Base-by-base conservation (phyloP, 345 rosid genomes). In the Dipteronia sinensis region DNA sequence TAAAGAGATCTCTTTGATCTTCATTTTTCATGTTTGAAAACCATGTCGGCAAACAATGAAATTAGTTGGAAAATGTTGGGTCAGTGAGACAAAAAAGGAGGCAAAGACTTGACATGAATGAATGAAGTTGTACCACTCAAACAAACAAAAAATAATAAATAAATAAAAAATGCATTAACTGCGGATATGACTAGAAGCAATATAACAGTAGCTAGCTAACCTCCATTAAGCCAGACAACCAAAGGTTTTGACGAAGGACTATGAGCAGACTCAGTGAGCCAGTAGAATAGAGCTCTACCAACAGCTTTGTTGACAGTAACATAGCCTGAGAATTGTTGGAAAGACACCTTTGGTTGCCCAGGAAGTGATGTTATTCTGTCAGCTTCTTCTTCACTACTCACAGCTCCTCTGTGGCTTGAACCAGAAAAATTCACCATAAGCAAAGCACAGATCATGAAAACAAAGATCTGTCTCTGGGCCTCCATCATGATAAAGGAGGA, bases 191-290 rank as follows among this genome's bases (percentile, higher is more conserved):
- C 5, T 56, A 15, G 29, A 34, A 15, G 51, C 82, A 82, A 82
- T 83, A 76, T 53, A 83, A 83, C 90, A 82, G 88, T 84, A 69
- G 74, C 63, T 12, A 42, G 9, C 20, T 77, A 46, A 91, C 99
- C 99, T 88, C 99, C 99, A 79, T 96, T 96, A 69, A 96, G 99
- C 98, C 98, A 96, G 76, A 96, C 75, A 11, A 96, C 97, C 65
- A 94, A 79, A 67, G 99, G 98, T 80, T 90, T 92, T 13, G 95
- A 85, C 12, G 79, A 71, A 61, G 90, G 95, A 15, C 76, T 23
- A n/a, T 73, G 70, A 65, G 79, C 61, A 73, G 98, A 88, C 82
- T 96, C 99, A 17, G 98, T 88, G 22, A 92, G 93, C 99, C 99
- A 96, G 86, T 96, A 96, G 78, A 94, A 96, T 80, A 96, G 93